Conservation (phyloP, 306 rosid species). For the Spatholobus suberectus region DNA sequence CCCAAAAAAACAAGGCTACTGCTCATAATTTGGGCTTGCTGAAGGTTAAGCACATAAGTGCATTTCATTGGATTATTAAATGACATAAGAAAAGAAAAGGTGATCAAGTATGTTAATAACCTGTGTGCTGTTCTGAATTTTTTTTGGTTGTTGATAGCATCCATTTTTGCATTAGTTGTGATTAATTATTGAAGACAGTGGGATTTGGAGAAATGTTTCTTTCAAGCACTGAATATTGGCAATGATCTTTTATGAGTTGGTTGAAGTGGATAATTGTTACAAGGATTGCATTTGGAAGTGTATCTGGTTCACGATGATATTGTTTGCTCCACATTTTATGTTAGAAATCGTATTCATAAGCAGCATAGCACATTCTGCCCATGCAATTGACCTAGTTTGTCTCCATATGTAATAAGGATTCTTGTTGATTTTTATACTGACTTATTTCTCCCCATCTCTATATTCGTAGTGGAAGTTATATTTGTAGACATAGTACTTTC, state of each 20-base stretch:
- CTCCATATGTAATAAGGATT: neutral
- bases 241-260: neutral
- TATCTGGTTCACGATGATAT: neutral
- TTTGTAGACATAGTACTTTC: neutral
- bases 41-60: slow-evolving; percentile 58
- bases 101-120: neutral
- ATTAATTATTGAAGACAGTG: slow-evolving; percentile 22
- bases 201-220: neutral
- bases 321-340: neutral
- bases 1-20: slow-evolving; percentile 98
- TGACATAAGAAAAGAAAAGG: neutral
- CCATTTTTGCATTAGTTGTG: slow-evolving; percentile 15
- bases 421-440: neutral
- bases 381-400: neutral
- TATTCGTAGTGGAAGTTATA: slow-evolving; percentile 8
- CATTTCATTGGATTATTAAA: slow-evolving; percentile 4
- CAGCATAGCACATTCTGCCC: neutral
- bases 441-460: slow-evolving; percentile 9
- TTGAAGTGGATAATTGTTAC: slow-evolving; percentile 6
- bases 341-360: neutral
- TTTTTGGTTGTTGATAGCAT: neutral
- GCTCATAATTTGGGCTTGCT: slow-evolving; percentile 99
- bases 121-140: neutral
- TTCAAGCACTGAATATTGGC: neutral
- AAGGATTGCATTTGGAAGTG: slow-evolving; percentile 17